Evolutionary conservation across 345 rosid genomes (phyloP).

Genomic region (Litchi chinensis): DNA sequence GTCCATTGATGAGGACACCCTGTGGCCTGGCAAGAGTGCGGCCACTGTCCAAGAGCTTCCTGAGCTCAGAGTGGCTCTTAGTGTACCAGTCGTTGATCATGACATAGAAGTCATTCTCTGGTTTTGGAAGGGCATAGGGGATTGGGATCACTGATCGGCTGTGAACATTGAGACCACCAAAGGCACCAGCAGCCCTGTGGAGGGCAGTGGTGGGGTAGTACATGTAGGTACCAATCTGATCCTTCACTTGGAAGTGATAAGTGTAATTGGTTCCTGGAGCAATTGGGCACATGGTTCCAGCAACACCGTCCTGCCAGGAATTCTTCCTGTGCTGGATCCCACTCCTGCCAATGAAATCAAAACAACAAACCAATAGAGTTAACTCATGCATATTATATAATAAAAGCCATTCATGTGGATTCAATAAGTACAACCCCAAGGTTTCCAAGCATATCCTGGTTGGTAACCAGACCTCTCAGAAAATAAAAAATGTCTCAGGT

Average conservation of each 20-base stretch:
- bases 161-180: slow-evolving; percentile 71
- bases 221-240: slow-evolving; percentile 79
- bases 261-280: slow-evolving; percentile 69
- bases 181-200: slow-evolving; percentile 67
- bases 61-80: slow-evolving; percentile 53
- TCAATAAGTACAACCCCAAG: too few relatives aligned
- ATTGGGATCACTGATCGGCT: slow-evolving; percentile 74
- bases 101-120: slow-evolving; percentile 62
- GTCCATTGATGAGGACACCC: slow-evolving; percentile 68
- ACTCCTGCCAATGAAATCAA: slow-evolving; percentile 22
- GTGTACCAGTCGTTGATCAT: slow-evolving; percentile 65
- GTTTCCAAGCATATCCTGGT: too few relatives aligned
- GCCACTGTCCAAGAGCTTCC: slow-evolving; percentile 52
- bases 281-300: slow-evolving; percentile 80
- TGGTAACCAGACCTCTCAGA: too few relatives aligned
- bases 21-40: slow-evolving; percentile 53
- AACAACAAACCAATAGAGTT: too few relatives aligned
- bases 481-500: not conserved
- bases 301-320: slow-evolving; percentile 75
- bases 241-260: slow-evolving; percentile 84
- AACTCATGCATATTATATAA: too few relatives aligned
- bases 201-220: slow-evolving; percentile 60
- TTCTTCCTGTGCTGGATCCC: slow-evolving; percentile 90
- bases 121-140: slow-evolving; percentile 53
- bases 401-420: too few relatives aligned